Conservation (phyloP, 129 eudicot genomes). For the Flaveria ramosissima region DNA sequence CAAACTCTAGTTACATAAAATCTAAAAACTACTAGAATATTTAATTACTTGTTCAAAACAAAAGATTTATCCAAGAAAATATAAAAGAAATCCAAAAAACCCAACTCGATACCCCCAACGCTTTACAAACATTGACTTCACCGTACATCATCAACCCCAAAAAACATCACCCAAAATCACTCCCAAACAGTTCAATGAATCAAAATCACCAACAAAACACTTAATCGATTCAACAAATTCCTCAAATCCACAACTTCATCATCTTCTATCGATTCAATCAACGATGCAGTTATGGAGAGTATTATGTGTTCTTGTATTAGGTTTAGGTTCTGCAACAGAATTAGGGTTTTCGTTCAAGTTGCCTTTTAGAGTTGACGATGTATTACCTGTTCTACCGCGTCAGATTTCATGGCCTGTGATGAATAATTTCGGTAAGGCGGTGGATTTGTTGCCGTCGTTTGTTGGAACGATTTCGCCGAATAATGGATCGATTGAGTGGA, state of each 20-base stretch:
- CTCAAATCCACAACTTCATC: constrained; percentile 15
- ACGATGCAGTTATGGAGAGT: constrained; percentile 40
- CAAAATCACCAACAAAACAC: constrained; percentile 22
- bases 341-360: constrained; percentile 67
- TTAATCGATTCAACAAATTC: constrained; percentile 13
- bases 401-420: constrained; percentile 92
- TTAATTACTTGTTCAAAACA: background rate
- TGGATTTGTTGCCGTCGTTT: constrained; percentile 89
- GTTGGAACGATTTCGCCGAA: constrained; percentile 78
- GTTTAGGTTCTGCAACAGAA: constrained; percentile 45
- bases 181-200: constrained; percentile 33
- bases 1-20: no score
- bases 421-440: constrained; percentile 76
- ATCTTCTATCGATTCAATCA: constrained; percentile 3
- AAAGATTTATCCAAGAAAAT: background rate
- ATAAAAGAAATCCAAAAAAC: background rate
- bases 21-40: no score
- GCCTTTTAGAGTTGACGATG: constrained; percentile 71
- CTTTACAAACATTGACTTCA: constrained; percentile 33
- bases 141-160: constrained; percentile 20
- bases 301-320: constrained; percentile 38
- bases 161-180: constrained; percentile 9
- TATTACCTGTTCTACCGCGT: constrained; percentile 80
- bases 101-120: constrained; percentile 10
- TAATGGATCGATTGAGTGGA: constrained; percentile 64